phyloP scores from a whole-genome alignment of 768 basidiomycete genomes.

The Sarcomyxa edulis region DNA sequence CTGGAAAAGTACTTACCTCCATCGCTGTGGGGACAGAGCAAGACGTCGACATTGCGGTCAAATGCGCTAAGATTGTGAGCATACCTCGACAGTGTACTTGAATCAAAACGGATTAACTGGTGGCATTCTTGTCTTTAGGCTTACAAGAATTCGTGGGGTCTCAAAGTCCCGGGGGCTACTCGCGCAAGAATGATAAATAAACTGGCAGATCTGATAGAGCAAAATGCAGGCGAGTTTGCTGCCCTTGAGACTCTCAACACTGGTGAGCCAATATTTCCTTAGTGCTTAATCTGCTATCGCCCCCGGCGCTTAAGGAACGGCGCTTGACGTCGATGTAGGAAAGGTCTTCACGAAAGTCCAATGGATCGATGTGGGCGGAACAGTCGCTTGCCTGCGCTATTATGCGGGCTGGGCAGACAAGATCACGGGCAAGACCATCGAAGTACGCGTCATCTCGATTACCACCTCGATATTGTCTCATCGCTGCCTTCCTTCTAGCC shows the following conservation, averaged over 20 bases:
- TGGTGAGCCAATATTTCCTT: slow-evolving; percentile 16
- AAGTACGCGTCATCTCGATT: slow-evolving; percentile 12
- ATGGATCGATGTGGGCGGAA: slow-evolving; percentile 13
- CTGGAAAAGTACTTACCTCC: slow-evolving; percentile 50
- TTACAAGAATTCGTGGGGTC: slow-evolving; percentile 40
- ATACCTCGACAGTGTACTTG: slow-evolving; percentile 81
- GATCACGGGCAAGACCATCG: slow-evolving; percentile 55
- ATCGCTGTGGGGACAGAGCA: slow-evolving; percentile 49
- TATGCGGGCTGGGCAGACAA: slow-evolving; percentile 81
- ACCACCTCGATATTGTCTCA: neutral
- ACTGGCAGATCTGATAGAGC: slow-evolving; percentile 49
- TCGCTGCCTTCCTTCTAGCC: slow-evolving; percentile 17
- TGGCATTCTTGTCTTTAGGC: too few species aligned
- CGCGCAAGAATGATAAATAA: slow-evolving; percentile 37
- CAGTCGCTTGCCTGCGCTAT: slow-evolving; percentile 46
- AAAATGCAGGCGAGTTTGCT: slow-evolving; percentile 39
- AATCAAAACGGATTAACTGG: slow-evolving; percentile 85
- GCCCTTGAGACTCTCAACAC: slow-evolving; percentile 47
- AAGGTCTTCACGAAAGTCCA: slow-evolving; percentile 20
- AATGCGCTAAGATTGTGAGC: slow-evolving; percentile 57
- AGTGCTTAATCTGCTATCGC: neutral
- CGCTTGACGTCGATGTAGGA: slow-evolving; percentile 61
- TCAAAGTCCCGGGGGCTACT: slow-evolving; percentile 30
- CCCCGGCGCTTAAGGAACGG: slow-evolving; percentile 34
- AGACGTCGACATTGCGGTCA: slow-evolving; percentile 66